Conservation (phyloP, 345 rosid genomes). For the Eutrema yunnanense region DNA sequence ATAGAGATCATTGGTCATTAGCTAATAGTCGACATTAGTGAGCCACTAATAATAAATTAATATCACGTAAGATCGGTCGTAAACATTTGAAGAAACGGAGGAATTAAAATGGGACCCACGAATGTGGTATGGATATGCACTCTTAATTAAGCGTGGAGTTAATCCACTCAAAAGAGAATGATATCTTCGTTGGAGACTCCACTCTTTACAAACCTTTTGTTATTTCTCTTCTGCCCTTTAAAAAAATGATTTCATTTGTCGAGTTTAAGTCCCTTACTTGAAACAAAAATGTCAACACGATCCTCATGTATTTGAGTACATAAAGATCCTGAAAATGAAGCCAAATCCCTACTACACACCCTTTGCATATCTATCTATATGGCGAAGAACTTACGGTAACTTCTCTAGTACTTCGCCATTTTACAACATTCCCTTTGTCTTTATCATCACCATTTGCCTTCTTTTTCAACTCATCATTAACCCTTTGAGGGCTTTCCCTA, state of each 20-base stretch:
- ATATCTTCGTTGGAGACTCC: constrained; percentile 36
- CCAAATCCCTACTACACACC: background rate
- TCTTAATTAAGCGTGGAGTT: constrained; percentile 36
- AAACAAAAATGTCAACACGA: background rate
- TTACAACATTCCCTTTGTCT: constrained; percentile 32
- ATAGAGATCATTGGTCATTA: background rate
- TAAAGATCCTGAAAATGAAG: constrained; percentile 17
- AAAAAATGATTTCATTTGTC: background rate
- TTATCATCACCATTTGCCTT: constrained; percentile 49
- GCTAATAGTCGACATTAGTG: background rate
- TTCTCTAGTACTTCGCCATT: too few species aligned
- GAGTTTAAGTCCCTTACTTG: background rate
- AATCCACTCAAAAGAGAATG: constrained; percentile 35
- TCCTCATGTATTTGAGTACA: constrained; percentile 9
- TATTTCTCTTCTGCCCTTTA: constrained; percentile 12
- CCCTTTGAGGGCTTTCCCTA: constrained; percentile 59
- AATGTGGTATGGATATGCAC: constrained; percentile 23
- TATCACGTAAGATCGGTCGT: background rate
- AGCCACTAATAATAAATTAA: background rate
- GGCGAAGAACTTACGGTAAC: background rate
- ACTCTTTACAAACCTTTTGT: constrained; percentile 9
- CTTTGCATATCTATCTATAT: background rate
- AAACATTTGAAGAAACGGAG: background rate
- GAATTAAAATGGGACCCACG: constrained; percentile 20
- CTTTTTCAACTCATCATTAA: constrained; percentile 58